These are phyloP conservation scores for Eutrema heterophyllum DNA, from an alignment of 345 rosid species.

Conservation along the genomic window DNA sequence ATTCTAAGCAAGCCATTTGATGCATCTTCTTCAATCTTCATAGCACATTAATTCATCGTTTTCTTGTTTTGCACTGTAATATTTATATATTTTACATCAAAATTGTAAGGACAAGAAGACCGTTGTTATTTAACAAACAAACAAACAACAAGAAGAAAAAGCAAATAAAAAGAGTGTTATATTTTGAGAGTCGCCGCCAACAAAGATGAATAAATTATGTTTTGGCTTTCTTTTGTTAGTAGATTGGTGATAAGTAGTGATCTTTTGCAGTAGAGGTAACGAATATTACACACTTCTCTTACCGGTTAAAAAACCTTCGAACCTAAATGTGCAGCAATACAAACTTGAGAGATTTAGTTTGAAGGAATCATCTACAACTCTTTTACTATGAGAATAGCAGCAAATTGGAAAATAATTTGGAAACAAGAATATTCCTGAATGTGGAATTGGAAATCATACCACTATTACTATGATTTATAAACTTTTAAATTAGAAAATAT, in stretches of 20 bases:
- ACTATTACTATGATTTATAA: neutral
- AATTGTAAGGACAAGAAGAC: neutral
- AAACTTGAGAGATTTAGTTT: neutral
- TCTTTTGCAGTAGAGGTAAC: no score
- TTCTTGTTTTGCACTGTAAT: neutral
- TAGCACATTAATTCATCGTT: neutral
- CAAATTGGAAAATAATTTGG: neutral
- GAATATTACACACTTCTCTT: no score
- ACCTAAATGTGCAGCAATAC: neutral
- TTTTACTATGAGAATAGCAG: no score
- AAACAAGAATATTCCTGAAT: neutral
- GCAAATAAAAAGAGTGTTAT: neutral
- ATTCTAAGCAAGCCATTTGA: slow-evolving; percentile 2
- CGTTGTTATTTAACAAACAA: neutral
- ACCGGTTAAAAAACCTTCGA: neutral
- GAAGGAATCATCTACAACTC: no score
- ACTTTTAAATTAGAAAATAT: neutral
- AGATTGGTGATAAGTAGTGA: no score
- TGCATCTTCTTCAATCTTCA: neutral
- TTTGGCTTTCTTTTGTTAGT: neutral
- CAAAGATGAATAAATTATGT: neutral
- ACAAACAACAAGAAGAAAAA: neutral
- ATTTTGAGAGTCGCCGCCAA: no score
- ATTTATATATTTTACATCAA: neutral
- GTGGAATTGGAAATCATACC: neutral